Conservation (phyloP, 176 grass and related monocot genomes). For the Stipa capillata region DNA sequence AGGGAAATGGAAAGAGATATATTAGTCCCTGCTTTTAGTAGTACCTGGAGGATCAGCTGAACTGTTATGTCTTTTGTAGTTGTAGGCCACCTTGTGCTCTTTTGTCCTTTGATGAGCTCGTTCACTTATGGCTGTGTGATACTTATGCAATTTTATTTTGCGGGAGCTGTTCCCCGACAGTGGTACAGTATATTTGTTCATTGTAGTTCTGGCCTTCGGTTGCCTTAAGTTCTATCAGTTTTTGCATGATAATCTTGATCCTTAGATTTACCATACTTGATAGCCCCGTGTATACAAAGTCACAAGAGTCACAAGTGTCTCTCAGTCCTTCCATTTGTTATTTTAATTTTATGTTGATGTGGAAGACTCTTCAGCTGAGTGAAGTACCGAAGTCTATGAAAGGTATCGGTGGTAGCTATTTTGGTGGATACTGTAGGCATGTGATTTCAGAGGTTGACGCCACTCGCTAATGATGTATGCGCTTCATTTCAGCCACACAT, state of each 20-base stretch:
- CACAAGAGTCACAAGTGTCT: too few relatives aligned
- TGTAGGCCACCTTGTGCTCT: not conserved
- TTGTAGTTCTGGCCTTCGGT: not conserved
- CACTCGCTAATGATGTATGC: not conserved
- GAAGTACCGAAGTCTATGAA: not conserved
- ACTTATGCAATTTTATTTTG: not conserved
- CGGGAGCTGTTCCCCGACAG: not conserved
- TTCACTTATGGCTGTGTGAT: not conserved
- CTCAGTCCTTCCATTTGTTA: too few relatives aligned
- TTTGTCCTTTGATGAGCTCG: not conserved
- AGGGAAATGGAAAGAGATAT: conserved; percentile 15
- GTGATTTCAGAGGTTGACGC: not conserved
- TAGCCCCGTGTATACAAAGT: too few relatives aligned
- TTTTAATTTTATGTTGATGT: too few relatives aligned
- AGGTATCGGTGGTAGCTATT: not conserved
- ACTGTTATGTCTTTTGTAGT: too few relatives aligned
- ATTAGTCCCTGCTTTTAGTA: not conserved
- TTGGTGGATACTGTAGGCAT: not conserved
- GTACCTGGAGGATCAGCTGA: not conserved
- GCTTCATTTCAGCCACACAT: not conserved
- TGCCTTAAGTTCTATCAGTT: not conserved
- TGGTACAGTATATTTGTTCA: not conserved
- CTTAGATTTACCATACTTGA: too few relatives aligned
- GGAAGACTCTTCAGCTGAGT: not conserved
- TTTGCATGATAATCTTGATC: too few relatives aligned